Evolutionary conservation across 2,329 filamentous ascomycete species (phyloP), one percentile per base, ranked within the genome.

Genomic region (Aureobasidium sp.): DNA sequence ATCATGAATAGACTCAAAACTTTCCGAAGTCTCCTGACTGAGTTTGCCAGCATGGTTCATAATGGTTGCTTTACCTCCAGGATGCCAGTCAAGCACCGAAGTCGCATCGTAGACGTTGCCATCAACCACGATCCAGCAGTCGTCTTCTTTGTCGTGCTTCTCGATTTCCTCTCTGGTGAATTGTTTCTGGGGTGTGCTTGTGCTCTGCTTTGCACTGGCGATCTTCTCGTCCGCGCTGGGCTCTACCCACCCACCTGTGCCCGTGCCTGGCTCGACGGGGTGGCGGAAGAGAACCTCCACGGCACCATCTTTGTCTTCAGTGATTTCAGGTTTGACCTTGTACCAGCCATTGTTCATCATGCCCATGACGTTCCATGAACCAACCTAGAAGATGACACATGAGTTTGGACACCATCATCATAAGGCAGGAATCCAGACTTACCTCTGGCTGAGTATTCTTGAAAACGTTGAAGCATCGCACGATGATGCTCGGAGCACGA

Each of bases 291-390:
- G 43, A 0, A 57, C 33, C n/a, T 73, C 60, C 4, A 79, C 70
- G 10, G 70, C 68, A 7, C 31, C 42, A 2, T 74, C 65, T 17
- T 68, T 63, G 15, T 69, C 67, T n/a, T 72, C 67, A 0, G 68
- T 60, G 4, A 77, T 72, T 37, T 77, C 73, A 0, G 74, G 67
- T 47, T 74, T 74, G 15, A 81, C 74, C 1, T 68, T 62, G 62
- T 81, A 81, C 75, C 75, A 79, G 62, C 74, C 75, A 46, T 81
- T 81, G 67, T 81, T 82, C 79, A 82, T 81, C 77, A 81, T 80
- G 11, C 76, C 78, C 74, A 78, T 74, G 1, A 78, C 70, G 61
- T 80, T 81, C 79, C 79, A 81, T 4, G 67, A 69, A 4, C 53
- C 53, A n/a, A 42, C 17, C 50, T 54, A 4, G 3, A 9, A 11